phyloP scores from a whole-genome alignment of 192 early-diverging fungal genomes.

The Pilaira anomala region DNA sequence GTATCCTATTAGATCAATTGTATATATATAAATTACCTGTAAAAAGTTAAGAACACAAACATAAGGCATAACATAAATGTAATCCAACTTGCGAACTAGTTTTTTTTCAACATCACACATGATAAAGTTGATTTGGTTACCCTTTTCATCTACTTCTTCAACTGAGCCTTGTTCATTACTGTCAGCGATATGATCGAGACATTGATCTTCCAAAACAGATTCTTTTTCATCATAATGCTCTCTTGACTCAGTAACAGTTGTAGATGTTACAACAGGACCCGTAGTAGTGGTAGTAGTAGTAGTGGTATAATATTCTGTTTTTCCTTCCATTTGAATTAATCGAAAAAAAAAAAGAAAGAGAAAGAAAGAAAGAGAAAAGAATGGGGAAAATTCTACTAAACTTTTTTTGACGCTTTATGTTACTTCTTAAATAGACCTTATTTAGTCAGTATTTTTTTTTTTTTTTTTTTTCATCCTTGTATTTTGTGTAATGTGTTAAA shows the following conservation, averaged over 20 bases:
- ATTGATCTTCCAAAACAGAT: too few relatives aligned
- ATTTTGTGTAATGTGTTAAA: too few relatives aligned
- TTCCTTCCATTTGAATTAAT: conserved; percentile 3
- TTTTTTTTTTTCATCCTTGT: too few relatives aligned
- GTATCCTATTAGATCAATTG: neutral
- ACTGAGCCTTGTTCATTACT: neutral
- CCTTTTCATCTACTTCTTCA: neutral
- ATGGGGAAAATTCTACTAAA: neutral
- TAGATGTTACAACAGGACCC: too few relatives aligned
- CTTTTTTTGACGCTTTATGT: too few relatives aligned
- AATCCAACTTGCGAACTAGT: conserved; percentile 21
- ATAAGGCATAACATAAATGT: conserved; percentile 27
- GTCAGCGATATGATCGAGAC: neutral
- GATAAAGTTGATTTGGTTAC: neutral
- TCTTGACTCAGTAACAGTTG: too few relatives aligned
- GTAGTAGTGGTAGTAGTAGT: neutral
- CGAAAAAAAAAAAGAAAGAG: neutral
- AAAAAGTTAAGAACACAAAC: conserved; percentile 25
- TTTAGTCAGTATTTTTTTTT: too few relatives aligned
- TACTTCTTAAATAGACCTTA: too few relatives aligned
- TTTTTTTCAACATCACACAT: neutral
- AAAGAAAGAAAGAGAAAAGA: conserved; percentile 4
- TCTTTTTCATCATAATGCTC: too few relatives aligned
- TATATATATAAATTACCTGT: conserved; percentile 16
- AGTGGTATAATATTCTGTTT: conserved; percentile 9